Percentiles rank a stretch among this genome's conserved stretches.
These are phyloP conservation scores for Powellomyces hirtus DNA, from an alignment of 192 early-diverging fungal genomes.

Conservation along the genomic window DNA sequence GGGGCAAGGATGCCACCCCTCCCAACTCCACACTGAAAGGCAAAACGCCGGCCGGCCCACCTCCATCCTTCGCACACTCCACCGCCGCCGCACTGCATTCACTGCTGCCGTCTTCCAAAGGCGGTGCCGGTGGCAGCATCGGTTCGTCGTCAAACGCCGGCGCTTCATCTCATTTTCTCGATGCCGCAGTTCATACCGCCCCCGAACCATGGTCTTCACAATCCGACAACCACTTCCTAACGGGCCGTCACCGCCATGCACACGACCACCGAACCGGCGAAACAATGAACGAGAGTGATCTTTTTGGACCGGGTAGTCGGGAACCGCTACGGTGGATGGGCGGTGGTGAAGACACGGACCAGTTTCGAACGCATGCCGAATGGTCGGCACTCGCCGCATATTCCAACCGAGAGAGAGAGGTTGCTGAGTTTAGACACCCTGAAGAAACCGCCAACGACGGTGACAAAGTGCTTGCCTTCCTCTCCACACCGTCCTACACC, in stretches of 20 bases:
- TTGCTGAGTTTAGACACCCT: not conserved
- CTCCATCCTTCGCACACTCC: too few relatives aligned
- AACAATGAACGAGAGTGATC: constrained; percentile 3
- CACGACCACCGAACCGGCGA: constrained; percentile 10
- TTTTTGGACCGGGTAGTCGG: constrained; percentile 5
- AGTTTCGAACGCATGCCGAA: not conserved
- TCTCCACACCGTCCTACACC: constrained; percentile 7
- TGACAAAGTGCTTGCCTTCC: constrained; percentile 7
- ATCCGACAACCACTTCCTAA: not conserved
- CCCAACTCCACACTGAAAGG: too few relatives aligned
- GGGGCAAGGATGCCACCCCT: too few relatives aligned
- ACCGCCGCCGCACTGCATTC: too few relatives aligned
- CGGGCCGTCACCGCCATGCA: not conserved
- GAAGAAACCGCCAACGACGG: not conserved
- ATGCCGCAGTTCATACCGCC: not conserved
- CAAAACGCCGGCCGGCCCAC: too few relatives aligned
- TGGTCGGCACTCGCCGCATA: not conserved
- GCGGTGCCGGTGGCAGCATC: too few relatives aligned
- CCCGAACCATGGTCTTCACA: too few relatives aligned
- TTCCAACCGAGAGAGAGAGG: not conserved
- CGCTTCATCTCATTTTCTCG: too few relatives aligned
- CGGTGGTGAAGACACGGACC: not conserved
- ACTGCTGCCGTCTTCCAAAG: too few relatives aligned
- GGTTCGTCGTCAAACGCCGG: too few relatives aligned
- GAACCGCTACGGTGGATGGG: not conserved